A percentile compares a stretch with the other conserved stretches of the same genome.
phyloP scores from a whole-genome alignment of 192 early-diverging fungal genomes.

The Podila epigama region DNA sequence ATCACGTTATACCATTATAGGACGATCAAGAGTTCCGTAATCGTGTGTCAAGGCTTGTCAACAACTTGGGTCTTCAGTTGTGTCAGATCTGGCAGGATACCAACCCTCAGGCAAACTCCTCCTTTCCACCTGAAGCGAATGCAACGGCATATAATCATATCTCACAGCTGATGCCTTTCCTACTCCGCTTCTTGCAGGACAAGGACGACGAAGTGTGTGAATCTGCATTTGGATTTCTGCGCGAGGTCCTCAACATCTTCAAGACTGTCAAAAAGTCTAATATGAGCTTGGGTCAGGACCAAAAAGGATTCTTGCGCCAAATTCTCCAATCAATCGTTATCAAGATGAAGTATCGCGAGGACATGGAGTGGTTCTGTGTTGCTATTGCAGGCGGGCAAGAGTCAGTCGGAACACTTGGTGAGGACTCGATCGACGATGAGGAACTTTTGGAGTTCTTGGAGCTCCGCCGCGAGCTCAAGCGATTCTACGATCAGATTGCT shows the following conservation, averaged over 20 bases:
- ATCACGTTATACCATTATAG: constrained; percentile 10
- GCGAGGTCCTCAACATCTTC: constrained; percentile 68
- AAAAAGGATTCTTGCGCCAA: constrained; percentile 57
- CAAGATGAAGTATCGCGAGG: constrained; percentile 93
- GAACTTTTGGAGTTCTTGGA: constrained; percentile 59
- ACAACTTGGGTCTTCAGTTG: constrained; percentile 77
- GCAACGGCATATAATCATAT: constrained; percentile 69
- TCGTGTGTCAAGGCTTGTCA: constrained; percentile 73
- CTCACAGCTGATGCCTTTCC: constrained; percentile 76
- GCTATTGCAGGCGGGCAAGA: constrained; percentile 40
- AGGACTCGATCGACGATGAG: constrained; percentile 51
- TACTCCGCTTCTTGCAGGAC: constrained; percentile 81
- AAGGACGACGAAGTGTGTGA: constrained; percentile 86
- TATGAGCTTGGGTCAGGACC: constrained; percentile 51
- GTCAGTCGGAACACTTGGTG: constrained; percentile 37
- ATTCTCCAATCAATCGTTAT: constrained; percentile 74
- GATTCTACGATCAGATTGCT: constrained; percentile 79
- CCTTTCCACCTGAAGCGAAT: constrained; percentile 47
- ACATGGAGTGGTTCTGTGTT: constrained; percentile 69
- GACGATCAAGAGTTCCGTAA: constrained; percentile 73
- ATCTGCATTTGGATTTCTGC: constrained; percentile 80
- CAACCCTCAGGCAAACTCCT: constrained; percentile 34
- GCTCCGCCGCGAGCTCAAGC: constrained; percentile 56
- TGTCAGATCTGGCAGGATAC: constrained; percentile 68
- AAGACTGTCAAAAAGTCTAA: constrained; percentile 64